A percentile compares a stretch with the other conserved stretches of the same genome.
Conservation (phyloP, 2,329 filamentous ascomycete species). For the Penicillium sp. region DNA sequence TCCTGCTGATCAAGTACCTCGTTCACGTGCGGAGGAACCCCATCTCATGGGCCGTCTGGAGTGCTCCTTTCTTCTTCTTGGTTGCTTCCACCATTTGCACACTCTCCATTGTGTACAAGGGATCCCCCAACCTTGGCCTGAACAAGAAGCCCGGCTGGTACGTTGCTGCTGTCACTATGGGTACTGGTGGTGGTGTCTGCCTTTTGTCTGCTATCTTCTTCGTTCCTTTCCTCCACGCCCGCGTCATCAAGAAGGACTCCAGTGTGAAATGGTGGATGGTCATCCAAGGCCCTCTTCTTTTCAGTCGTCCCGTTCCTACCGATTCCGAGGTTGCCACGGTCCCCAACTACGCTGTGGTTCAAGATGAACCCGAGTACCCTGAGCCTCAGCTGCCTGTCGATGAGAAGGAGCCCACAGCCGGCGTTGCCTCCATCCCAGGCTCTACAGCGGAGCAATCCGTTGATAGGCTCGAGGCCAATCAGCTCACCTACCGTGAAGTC, state of each 20-base stretch:
- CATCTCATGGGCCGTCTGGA: conserved; percentile 69
- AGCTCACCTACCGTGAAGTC: conserved; percentile 62
- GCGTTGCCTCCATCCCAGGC: conserved; percentile 17
- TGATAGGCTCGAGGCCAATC: conserved; percentile 49
- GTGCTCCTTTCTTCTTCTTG: conserved; percentile 73
- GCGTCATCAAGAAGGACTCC: conserved; percentile 67
- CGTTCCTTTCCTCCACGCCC: conserved; percentile 66
- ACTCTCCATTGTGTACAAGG: conserved; percentile 77
- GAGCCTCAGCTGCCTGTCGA: conserved; percentile 34
- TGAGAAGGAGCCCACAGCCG: conserved; percentile 22
- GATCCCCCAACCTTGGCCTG: conserved; percentile 65
- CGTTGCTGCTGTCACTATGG: conserved; percentile 65
- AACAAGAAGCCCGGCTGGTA: conserved; percentile 62
- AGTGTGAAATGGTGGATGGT: conserved; percentile 63
- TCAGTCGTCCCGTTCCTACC: conserved; percentile 56
- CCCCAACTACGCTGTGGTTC: conserved; percentile 74
- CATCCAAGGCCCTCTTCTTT: conserved; percentile 62
- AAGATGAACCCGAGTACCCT: conserved; percentile 56
- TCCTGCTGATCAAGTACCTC: conserved; percentile 68
- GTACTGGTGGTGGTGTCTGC: conserved; percentile 59
- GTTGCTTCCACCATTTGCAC: conserved; percentile 72
- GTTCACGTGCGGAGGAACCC: conserved; percentile 72
- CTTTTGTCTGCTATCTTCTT: conserved; percentile 67
- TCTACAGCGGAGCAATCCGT: conserved; percentile 40
- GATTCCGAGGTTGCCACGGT: conserved; percentile 58